Base-by-base conservation (phyloP, 2,329 filamentous ascomycete species). In the Lasiodiplodia theobromae region DNA sequence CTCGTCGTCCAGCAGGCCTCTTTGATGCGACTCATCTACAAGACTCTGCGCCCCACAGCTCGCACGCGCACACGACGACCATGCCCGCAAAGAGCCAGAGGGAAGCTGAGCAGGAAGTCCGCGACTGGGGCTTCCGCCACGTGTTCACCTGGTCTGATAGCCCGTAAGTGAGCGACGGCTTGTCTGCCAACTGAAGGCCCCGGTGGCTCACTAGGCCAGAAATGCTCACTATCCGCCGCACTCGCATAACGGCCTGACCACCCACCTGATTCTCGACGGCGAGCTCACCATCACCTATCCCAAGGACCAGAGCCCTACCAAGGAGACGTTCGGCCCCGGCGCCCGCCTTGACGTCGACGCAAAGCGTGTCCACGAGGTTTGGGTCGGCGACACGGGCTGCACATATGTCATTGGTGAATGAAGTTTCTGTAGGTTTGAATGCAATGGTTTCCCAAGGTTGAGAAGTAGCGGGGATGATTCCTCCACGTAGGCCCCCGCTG, bases 131-230 rank as follows among this genome's bases (percentile, higher is more conserved):
- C 1, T 93, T 92, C 75, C 25, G 47, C 57, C 83, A 88, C 62
- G 89, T 92, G 74, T 92, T 92, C 71, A 92, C 89, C 2, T 93
- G 91, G 90, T 88, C 86, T 8, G 91, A 93, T 78, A 81, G 83
- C 25, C 87, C 89, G 90, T 92, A 85, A 76, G 88, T 85, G n/a
- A 40, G 31, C 51, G 25, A 28, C 16, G 57, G 66, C 23, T 34
- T 65, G 23, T 47, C 64, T 47, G 18, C 38, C 40, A 51, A 25
- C n/a, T 28, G 40, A 25, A 40, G 54, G 31, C 31, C 58, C 40
- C 7, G 37, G 14, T 70, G 73, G 51, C 75, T 71, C 28, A 28
- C 49, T 28, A 56, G 54, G 68, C 53, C 76, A 91, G 89, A 70
- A 89, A 91, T 76, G 84, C 87, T 34, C 83, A 93, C 78, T 93